Conservation (phyloP, 176 grass and related monocot genomes). For the Cocos nucifera region DNA sequence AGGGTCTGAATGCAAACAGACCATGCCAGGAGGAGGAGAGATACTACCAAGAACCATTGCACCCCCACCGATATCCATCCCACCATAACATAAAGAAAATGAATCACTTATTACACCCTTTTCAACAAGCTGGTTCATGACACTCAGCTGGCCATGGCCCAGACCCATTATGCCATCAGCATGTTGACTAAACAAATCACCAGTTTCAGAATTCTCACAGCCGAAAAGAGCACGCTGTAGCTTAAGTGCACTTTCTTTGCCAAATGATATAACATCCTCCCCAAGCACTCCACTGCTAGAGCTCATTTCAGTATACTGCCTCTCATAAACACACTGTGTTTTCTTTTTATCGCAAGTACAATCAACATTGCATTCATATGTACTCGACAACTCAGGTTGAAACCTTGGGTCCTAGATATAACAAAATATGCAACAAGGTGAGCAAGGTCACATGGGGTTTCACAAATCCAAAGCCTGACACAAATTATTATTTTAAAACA, state of each 20-base stretch:
- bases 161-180: constrained; percentile 99
- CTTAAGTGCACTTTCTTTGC: constrained; percentile 73
- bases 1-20: constrained; percentile 68
- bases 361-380: constrained; percentile 83
- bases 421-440: constrained; percentile 20
- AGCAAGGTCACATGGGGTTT: no score
- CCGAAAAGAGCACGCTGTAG: constrained; percentile 87
- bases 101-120: constrained; percentile 90
- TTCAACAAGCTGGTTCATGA: constrained; percentile 94
- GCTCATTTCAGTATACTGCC: constrained; percentile 99
- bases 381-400: constrained; percentile 76
- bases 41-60: constrained; percentile 91
- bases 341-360: constrained; percentile 65
- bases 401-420: constrained; percentile 81
- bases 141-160: constrained; percentile 86
- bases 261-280: constrained; percentile 73
- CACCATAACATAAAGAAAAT: constrained; percentile 96
- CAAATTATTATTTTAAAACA: no score
- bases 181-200: constrained; percentile 93
- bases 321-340: constrained; percentile 88
- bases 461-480: no score
- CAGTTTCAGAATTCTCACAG: constrained; percentile 97
- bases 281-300: constrained; percentile 95
- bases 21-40: constrained; percentile 58
- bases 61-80: constrained; percentile 97